Conservation (phyloP, 1,284 basidiomycete species). For the Heterobasidion annosum region DNA sequence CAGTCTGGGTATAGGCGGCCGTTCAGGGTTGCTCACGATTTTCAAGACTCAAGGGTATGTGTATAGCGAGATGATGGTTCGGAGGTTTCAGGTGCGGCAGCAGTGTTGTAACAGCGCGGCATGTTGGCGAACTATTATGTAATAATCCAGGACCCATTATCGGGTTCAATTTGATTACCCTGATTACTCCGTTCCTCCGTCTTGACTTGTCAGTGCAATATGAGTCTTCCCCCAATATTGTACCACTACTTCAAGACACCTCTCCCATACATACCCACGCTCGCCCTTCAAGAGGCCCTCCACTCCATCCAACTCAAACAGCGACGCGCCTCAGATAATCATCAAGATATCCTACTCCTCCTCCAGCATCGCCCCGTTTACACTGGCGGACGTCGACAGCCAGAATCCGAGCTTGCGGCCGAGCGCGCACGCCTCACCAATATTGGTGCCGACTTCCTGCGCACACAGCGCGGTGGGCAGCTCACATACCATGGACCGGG, state of each 20-base stretch:
- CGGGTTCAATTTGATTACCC: too few species aligned
- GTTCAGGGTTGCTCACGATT: too few species aligned
- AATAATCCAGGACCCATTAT: too few species aligned
- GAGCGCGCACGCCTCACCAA: constrained; percentile 63
- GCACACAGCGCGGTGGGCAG: constrained; percentile 83
- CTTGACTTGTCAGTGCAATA: constrained; percentile 8
- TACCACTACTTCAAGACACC: constrained; percentile 72
- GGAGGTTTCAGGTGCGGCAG: too few species aligned
- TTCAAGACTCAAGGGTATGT: too few species aligned
- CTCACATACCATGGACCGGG: constrained; percentile 98
- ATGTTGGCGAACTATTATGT: too few species aligned
- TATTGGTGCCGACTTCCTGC: constrained; percentile 84
- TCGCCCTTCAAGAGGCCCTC: constrained; percentile 64
- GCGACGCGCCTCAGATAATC: constrained; percentile 24
- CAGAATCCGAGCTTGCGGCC: constrained; percentile 46
- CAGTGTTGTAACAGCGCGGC: too few species aligned
- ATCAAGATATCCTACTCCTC: constrained; percentile 63
- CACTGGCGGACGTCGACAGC: constrained; percentile 85
- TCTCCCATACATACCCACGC: constrained; percentile 62
- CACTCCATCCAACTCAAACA: constrained; percentile 51
- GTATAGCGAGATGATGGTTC: too few species aligned
- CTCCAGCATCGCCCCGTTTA: constrained; percentile 91
- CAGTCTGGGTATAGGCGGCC: too few species aligned
- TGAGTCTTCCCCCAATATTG: constrained; percentile 56
- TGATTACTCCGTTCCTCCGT: too few species aligned